Conservation (phyloP, 225 moss, liverwort and hornwort species). For the Ulota crispa region DNA sequence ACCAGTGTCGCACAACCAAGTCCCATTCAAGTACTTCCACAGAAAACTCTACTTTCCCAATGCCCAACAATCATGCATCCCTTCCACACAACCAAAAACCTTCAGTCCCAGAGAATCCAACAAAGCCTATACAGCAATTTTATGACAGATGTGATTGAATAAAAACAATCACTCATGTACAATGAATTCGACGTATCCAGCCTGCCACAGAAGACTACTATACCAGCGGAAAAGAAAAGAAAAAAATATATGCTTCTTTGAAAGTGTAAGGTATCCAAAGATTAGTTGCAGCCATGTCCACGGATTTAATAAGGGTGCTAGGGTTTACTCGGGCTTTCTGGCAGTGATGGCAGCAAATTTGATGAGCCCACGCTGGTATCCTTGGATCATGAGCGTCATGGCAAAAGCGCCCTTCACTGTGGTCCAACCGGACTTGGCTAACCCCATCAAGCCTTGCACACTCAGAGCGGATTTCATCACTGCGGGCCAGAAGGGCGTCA, state of each 20-base stretch:
- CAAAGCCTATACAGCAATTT: not conserved
- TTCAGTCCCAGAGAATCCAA: not conserved
- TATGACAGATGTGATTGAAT: slow-evolving; percentile 11
- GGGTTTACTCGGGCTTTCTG: slow-evolving; percentile 46
- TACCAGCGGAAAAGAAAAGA: not conserved
- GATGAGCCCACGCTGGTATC: slow-evolving; percentile 89
- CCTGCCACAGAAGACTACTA: slow-evolving; percentile 17
- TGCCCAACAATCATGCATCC: slow-evolving; percentile 7
- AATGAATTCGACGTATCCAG: not conserved
- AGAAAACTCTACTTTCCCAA: not conserved
- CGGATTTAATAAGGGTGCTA: not conserved
- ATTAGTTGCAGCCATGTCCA: slow-evolving; percentile 12
- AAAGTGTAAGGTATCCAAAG: not conserved
- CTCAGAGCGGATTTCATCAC: slow-evolving; percentile 81
- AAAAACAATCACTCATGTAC: slow-evolving; percentile 12
- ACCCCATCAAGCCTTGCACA: slow-evolving; percentile 72
- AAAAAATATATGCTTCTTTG: no score
- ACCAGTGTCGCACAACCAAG: not conserved
- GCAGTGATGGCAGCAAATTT: slow-evolving; percentile 90
- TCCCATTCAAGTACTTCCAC: not conserved
- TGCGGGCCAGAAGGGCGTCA: slow-evolving; percentile 97
- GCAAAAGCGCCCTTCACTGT: slow-evolving; percentile 89
- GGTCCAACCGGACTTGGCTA: slow-evolving; percentile 94
- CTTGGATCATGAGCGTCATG: slow-evolving; percentile 91
- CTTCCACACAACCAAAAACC: no score